These are phyloP conservation scores for Kernera saxatilis DNA, from an alignment of 345 rosid genomes.

Conservation along the genomic window DNA sequence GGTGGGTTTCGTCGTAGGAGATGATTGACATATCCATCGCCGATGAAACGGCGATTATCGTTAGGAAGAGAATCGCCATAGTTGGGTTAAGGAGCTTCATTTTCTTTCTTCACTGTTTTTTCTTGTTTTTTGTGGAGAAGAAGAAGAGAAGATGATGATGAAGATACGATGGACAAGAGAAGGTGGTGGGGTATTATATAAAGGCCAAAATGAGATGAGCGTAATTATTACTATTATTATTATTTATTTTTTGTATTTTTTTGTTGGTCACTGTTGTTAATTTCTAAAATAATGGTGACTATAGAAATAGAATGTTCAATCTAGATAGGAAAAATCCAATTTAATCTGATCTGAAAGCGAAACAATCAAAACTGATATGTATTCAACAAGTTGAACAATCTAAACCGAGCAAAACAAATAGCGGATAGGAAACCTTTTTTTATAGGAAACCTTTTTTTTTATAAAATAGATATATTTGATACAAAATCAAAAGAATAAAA, in stretches of 20 bases:
- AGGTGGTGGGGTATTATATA: constrained; percentile 25
- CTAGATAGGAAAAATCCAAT: not conserved
- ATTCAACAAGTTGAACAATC: not conserved
- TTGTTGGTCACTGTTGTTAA: not conserved
- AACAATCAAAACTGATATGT: not conserved
- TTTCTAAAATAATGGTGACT: constrained; percentile 5
- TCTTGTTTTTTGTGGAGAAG: not conserved
- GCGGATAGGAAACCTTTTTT: not conserved
- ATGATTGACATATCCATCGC: constrained; percentile 81
- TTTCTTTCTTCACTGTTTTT: not conserved
- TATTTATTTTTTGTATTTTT: not conserved
- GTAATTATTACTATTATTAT: not conserved
- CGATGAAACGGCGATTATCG: constrained; percentile 42
- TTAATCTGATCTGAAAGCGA: not conserved
- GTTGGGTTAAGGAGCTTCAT: constrained; percentile 40
- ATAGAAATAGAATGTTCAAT: not conserved
- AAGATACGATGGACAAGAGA: constrained; percentile 7
- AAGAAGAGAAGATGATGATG: constrained; percentile 1
- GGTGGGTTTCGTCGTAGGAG: constrained; percentile 54
- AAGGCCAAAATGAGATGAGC: constrained; percentile 15
- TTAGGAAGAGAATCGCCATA: constrained; percentile 32
- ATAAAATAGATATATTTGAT: no score
- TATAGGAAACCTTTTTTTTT: no score
- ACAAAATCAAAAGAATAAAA: no score
- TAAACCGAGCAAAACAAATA: not conserved